These are phyloP conservation scores for Euclidium syriacum DNA, from an alignment of 345 rosid species.

Conservation along the genomic window DNA sequence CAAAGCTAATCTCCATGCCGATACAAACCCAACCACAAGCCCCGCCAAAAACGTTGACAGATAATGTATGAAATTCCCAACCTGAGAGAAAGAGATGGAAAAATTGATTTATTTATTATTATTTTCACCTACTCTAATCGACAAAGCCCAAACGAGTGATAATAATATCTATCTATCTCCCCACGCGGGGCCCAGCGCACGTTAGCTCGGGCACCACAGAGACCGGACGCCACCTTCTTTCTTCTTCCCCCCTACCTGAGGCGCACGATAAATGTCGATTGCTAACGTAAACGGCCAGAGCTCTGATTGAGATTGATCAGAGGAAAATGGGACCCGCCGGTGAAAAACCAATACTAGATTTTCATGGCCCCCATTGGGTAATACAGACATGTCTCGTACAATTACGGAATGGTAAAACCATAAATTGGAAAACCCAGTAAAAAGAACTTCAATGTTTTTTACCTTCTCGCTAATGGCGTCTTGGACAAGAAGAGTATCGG, in stretches of 20 bases:
- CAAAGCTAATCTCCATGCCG: conserved; percentile 97
- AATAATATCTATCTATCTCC: conserved; percentile 2
- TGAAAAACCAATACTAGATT: conserved; percentile 16
- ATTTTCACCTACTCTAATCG: not conserved
- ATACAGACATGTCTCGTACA: conserved; percentile 12
- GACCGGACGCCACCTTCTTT: not conserved
- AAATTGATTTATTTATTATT: not conserved
- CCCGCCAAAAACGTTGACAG: conserved; percentile 97
- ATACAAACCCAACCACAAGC: conserved; percentile 95
- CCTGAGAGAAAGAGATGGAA: conserved; percentile 34
- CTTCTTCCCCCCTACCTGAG: not conserved
- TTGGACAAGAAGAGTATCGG: conserved; percentile 98
- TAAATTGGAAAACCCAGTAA: not conserved
- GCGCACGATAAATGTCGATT: conserved; percentile 18
- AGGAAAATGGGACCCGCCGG: conserved; percentile 44
- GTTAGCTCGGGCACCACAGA: conserved; percentile 31
- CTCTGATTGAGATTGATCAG: conserved; percentile 24
- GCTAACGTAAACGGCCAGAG: conserved; percentile 19
- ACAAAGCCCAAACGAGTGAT: conserved; percentile 16
- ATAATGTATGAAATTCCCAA: conserved; percentile 96
- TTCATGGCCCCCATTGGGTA: not conserved
- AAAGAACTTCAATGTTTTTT: not conserved
- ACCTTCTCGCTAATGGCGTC: conserved; percentile 99
- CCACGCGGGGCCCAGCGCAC: conserved; percentile 25
- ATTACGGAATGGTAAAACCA: conserved; percentile 4